These are phyloP conservation scores for Paracamarosporium sp. DNA, from an alignment of 2,329 filamentous ascomycete genomes.

Conservation along the genomic window DNA sequence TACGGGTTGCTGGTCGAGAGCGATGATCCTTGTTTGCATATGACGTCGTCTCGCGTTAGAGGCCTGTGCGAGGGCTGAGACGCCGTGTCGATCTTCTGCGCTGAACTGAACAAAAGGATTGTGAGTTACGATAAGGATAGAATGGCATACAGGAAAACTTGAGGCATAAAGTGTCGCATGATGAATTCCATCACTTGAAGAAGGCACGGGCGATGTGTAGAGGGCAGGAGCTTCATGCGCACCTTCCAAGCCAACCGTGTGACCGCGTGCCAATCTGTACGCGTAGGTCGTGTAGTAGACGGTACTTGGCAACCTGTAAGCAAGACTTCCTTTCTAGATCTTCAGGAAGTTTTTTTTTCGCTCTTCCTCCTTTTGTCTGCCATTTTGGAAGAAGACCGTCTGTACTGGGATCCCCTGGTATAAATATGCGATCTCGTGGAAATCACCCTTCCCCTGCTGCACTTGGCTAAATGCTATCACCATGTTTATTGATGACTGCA, in stretches of 20 bases:
- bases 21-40: neutral
- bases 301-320: neutral
- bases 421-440: too few relatives aligned
- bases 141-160: too few relatives aligned
- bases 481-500: too few relatives aligned
- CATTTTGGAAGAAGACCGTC: too few relatives aligned
- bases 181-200: neutral
- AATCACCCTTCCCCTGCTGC: too few relatives aligned
- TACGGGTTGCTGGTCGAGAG: neutral
- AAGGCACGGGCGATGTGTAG: neutral
- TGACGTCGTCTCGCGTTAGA: slow-evolving; percentile 1
- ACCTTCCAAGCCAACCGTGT: neutral
- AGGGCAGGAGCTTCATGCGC: neutral
- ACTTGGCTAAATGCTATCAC: too few relatives aligned
- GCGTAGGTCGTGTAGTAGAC: neutral
- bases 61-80: neutral
- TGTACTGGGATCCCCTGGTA: too few relatives aligned
- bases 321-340: too few relatives aligned
- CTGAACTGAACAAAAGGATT: neutral
- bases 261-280: neutral
- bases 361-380: too few relatives aligned
- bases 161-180: neutral
- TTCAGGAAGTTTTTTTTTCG: too few relatives aligned
- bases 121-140: neutral
- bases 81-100: neutral